Evolutionary conservation across 1,139 yeast genomes (phyloP), one percentile per base, ranked within the genome.

Genomic region (Insectozyma bohioensis): DNA sequence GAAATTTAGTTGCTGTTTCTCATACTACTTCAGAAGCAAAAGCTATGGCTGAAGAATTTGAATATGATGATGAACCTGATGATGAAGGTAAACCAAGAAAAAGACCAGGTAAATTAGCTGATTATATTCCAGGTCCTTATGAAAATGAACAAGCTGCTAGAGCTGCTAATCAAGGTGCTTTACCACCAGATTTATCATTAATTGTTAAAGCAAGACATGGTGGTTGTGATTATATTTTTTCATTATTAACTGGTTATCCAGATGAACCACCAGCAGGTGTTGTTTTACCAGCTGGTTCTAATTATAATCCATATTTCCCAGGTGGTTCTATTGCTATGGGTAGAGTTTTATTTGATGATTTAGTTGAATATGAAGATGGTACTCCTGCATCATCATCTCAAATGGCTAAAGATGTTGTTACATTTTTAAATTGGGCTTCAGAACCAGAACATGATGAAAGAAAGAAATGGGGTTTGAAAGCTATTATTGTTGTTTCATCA

Each of bases 281-380:
- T 44, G 75, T 66, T 34, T 75, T 92, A 56, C 94, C 97, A 41
- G 85, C 86, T 43, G 98, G 97, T 46, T 67, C 95, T 46, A 92
- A 90, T 80, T 94, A 92, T 73, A 94, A 94, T 78, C 98, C 98
- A 59, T 92, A 92, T 77, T 92, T 92, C 95, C 97, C 99, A 58
- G 97, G 97, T 71, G 97, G 98, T 49, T 76, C 97, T 31, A 90
- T 92, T 74, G 97, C 97, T 56, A 92, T 92, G 98, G 97, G 87
- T 61, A 85, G 98, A 73, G 97, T 90, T 42, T 76, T 92, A 66
- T 92, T 88, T 53, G 98, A 92, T 59, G 98, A 87, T 49, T 75
- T 92, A 59, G 97, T 92, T 47, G 99, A 92, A 74, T 92, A 82
- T 67, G 98, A 92, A 62, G 98, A 92, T 63, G 98, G 98, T 58